Percentiles rank a stretch among this genome's conserved stretches.
Evolutionary conservation across 2,329 filamentous ascomycete genomes (phyloP).

Genomic region (Scopulariopsis brevicaulis): DNA sequence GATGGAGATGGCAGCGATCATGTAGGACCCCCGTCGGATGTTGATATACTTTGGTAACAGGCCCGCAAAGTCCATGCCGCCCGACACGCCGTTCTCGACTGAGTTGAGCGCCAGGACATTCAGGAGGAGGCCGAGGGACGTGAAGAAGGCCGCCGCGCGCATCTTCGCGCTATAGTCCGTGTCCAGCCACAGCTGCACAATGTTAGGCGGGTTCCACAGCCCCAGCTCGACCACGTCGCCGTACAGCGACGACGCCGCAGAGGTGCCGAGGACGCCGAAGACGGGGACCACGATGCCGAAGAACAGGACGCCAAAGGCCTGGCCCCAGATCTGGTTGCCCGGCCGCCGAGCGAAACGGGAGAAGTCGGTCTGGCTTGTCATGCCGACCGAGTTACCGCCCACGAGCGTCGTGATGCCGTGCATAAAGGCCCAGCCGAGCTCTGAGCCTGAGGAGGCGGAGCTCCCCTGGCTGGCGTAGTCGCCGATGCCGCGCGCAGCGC

Average conservation of each 20-base stretch:
- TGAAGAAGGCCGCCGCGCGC: background rate
- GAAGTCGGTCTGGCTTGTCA: slow-evolving; percentile 32
- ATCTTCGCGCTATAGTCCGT: background rate
- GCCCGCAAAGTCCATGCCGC: slow-evolving; percentile 43
- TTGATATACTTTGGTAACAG: slow-evolving; percentile 41
- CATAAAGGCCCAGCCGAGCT: slow-evolving; percentile 23
- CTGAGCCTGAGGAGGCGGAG: background rate
- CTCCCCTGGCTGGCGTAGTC: background rate
- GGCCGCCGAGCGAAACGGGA: slow-evolving; percentile 26
- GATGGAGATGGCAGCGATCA: slow-evolving; percentile 31
- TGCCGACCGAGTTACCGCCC: slow-evolving; percentile 29
- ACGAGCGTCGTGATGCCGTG: slow-evolving; percentile 27
- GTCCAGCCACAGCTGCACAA: background rate
- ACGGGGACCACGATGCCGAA: slow-evolving; percentile 24
- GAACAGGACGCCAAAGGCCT: slow-evolving; percentile 23
- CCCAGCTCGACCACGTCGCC: slow-evolving; percentile 15
- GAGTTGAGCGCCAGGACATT: background rate
- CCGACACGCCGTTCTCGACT: slow-evolving; percentile 34
- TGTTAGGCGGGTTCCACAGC: slow-evolving; percentile 24
- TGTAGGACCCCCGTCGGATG: slow-evolving; percentile 39
- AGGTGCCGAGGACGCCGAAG: slow-evolving; percentile 23
- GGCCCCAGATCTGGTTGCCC: slow-evolving; percentile 27
- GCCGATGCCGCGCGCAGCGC: background rate
- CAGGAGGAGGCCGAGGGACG: background rate
- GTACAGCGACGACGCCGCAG: slow-evolving; percentile 15